Evolutionary conservation across 306 rosid genomes (phyloP), one percentile per base, ranked within the genome.

Genomic region (Sicyos baderoa): DNA sequence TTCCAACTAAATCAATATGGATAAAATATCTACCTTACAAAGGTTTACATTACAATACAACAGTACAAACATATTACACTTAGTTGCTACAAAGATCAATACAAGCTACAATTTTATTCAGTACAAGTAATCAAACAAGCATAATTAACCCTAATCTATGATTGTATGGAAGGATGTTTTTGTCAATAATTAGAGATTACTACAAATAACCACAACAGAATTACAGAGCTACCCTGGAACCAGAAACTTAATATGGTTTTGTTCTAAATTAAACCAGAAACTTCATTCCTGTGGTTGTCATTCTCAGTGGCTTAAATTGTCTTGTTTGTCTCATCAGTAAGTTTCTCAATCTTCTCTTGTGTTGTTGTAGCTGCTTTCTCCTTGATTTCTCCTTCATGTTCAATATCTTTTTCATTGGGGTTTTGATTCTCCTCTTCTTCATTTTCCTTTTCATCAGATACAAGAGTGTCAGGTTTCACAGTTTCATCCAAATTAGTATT

Each of bases 121-220:
- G 77, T 63, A 83, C 57, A 67, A 67, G 37, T 48, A 23, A 70
- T 52, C 47, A 69, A 35, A 69, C 49, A 69, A 80, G 60, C 86
- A 84, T 70, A 68, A 79, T 75, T 75, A 91, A 45, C 76, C 78
- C 96, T 87, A 86, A 68, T 72, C 95, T 83, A 82, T 56, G 69
- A 40, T 40, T 40, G 45, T 40, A 40, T 12, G 45, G 45, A 40
- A 40, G 45, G 81, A 71, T 76, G 74, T 83, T 84, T 75, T 81
- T 81, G 85, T 79, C 78, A 84, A 81, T 91, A 84, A 85, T 83
- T 82, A 81, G 84, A 84, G 84, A 84, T 74, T 75, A 64, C 84
- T 84, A 79, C 72, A 77, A 84, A 79, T 56, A 76, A 82, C 83
- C 83, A 76, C 82, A 82, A 23, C 50, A 35, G 78, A 80, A 75